Evolutionary conservation across 768 basidiomycete species (phyloP).

Genomic region (Suillus lakei): DNA sequence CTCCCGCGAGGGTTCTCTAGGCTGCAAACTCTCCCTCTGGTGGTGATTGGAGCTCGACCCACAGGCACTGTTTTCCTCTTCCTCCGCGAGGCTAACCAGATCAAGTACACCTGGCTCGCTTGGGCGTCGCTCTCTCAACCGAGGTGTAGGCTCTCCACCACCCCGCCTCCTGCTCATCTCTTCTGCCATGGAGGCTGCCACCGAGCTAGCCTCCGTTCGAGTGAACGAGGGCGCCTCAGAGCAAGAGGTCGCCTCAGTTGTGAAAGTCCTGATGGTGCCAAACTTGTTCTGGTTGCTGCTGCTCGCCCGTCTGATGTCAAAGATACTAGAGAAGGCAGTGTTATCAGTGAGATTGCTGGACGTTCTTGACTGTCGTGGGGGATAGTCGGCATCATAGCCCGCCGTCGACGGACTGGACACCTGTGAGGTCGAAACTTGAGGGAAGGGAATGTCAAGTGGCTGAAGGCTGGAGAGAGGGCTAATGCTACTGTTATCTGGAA

Average conservation of each 20-base stretch:
- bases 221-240: slow-evolving; percentile 68
- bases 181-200: slow-evolving; percentile 55
- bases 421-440: slow-evolving; percentile 45
- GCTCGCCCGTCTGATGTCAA: slow-evolving; percentile 53
- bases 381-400: slow-evolving; percentile 39
- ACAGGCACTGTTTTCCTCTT: slow-evolving; percentile 59
- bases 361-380: slow-evolving; percentile 64
- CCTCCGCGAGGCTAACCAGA: slow-evolving; percentile 71
- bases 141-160: slow-evolving; percentile 28
- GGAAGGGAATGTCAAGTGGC: slow-evolving; percentile 31
- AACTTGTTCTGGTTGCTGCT: slow-evolving; percentile 60
- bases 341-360: slow-evolving; percentile 65
- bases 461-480: slow-evolving; percentile 21
- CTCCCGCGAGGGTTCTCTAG: slow-evolving; percentile 26
- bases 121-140: slow-evolving; percentile 59
- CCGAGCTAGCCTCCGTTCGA: slow-evolving; percentile 63
- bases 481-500: slow-evolving; percentile 14
- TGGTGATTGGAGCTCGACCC: slow-evolving; percentile 48
- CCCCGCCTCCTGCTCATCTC: slow-evolving; percentile 44
- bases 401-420: slow-evolving; percentile 36
- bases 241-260: slow-evolving; percentile 76
- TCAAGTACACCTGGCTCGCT: slow-evolving; percentile 69
- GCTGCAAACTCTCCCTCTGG: slow-evolving; percentile 22
- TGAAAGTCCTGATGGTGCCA: slow-evolving; percentile 81
- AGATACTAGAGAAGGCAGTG: slow-evolving; percentile 62